Evolutionary conservation across 352 stramenopile genomes (phyloP).

Genomic region (Phytophthora fragariaefolia): DNA sequence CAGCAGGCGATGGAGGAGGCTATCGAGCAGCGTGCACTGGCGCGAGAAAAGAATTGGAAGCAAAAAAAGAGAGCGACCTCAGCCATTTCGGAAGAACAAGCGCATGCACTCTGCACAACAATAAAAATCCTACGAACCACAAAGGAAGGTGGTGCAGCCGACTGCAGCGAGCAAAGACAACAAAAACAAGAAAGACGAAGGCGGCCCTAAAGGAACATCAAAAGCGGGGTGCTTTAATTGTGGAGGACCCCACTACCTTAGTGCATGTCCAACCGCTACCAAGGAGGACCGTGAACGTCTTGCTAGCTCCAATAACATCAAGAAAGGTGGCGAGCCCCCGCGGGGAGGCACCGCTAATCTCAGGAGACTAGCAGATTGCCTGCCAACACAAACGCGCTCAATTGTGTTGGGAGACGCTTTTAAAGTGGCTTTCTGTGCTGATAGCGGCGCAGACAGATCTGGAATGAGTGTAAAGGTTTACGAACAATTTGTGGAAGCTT

Average conservation of each 20-base stretch:
- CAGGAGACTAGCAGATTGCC: no score
- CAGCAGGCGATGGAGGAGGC: no score
- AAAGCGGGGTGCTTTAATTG: slow-evolving; percentile 14
- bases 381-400: no score
- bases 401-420: slow-evolving; percentile 15
- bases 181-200: no score
- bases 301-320: neutral
- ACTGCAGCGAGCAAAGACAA: no score
- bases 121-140: neutral
- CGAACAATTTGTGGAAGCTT: slow-evolving; percentile 4
- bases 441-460: slow-evolving; percentile 24
- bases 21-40: no score
- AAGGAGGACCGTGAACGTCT: slow-evolving; percentile 16
- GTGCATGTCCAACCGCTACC: slow-evolving; percentile 9
- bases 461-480: slow-evolving; percentile 13
- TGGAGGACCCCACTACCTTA: slow-evolving; percentile 12
- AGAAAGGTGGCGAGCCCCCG: slow-evolving; percentile 4
- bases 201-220: slow-evolving; percentile 8
- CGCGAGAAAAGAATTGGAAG: no score
- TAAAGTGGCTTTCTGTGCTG: slow-evolving; percentile 15
- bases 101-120: no score
- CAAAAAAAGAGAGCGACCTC: no score
- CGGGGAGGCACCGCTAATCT: slow-evolving; percentile 14
- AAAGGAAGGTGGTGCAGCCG: no score
- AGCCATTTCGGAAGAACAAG: no score